A percentile compares a stretch with the other conserved stretches of the same genome.
Evolutionary conservation across 306 rosid genomes (phyloP).

Genomic region (Vicia villosa): DNA sequence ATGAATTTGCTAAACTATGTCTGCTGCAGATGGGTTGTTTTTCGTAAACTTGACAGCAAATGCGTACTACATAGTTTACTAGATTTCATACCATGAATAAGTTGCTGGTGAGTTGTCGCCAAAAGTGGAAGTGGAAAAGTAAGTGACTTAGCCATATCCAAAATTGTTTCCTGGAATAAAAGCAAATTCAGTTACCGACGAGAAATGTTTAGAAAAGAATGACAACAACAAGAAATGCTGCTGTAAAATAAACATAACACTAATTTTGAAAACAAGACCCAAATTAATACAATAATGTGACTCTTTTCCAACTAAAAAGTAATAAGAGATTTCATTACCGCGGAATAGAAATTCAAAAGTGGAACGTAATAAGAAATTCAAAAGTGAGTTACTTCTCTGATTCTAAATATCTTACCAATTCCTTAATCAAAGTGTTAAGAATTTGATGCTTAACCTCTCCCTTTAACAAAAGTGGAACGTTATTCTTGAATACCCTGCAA

Average conservation of each 20-base stretch:
- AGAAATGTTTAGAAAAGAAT: conserved; percentile 30
- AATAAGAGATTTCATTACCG: not conserved
- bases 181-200: conserved; percentile 27
- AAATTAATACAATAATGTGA: conserved; percentile 6
- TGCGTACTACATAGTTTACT: conserved; percentile 30
- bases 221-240: conserved; percentile 3
- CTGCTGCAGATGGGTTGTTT: conserved; percentile 35
- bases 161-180: conserved; percentile 62
- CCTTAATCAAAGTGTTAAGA: conserved; percentile 46
- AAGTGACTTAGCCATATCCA: conserved; percentile 77
- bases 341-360: not conserved
- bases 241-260: conserved; percentile 15
- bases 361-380: too few species aligned
- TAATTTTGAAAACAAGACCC: conserved; percentile 20
- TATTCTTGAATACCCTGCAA: conserved; percentile 86
- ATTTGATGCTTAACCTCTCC: conserved; percentile 56
- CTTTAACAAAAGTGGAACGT: conserved; percentile 66
- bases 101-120: conserved; percentile 85
- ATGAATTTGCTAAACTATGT: conserved; percentile 32
- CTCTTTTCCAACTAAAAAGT: conserved; percentile 28
- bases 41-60: conserved; percentile 33
- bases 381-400: not conserved
- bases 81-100: conserved; percentile 65
- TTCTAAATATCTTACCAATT: conserved; percentile 65
- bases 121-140: conserved; percentile 86